Evolutionary conservation across 2,329 filamentous ascomycete species (phyloP).

Genomic region (Penicillium sp.): DNA sequence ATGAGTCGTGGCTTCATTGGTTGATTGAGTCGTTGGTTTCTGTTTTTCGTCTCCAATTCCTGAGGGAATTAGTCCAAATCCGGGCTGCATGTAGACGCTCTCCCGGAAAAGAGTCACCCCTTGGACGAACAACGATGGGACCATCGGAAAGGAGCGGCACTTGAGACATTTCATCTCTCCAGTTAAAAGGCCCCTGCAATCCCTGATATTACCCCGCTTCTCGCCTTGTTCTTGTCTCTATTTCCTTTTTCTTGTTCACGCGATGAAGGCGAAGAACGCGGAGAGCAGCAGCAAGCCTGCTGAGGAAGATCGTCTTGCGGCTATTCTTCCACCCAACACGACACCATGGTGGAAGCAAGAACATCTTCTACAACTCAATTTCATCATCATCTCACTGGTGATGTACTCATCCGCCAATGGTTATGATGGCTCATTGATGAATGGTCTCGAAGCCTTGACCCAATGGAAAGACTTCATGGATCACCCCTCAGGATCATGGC

Average conservation of each 20-base stretch:
- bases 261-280: not conserved
- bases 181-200: not conserved
- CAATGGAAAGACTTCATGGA: constrained; percentile 17
- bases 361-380: constrained; percentile 10
- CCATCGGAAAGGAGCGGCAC: constrained; percentile 3
- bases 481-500: constrained; percentile 6
- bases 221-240: not conserved
- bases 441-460: constrained; percentile 9
- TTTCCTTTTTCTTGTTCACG: not conserved
- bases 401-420: constrained; percentile 12
- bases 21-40: not conserved
- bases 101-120: not conserved
- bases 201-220: not conserved
- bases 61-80: not conserved
- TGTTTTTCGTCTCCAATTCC: not conserved
- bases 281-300: not conserved
- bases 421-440: constrained; percentile 16
- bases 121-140: not conserved
- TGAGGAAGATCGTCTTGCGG: constrained; percentile 14
- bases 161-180: not conserved
- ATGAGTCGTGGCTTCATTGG: not conserved
- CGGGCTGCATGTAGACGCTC: not conserved
- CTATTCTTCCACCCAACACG: constrained; percentile 1
- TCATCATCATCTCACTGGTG: constrained; percentile 12
- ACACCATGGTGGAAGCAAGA: constrained; percentile 12